Evolutionary conservation across 2,329 filamentous ascomycete genomes (phyloP).

Genomic region (Metarhizium album): DNA sequence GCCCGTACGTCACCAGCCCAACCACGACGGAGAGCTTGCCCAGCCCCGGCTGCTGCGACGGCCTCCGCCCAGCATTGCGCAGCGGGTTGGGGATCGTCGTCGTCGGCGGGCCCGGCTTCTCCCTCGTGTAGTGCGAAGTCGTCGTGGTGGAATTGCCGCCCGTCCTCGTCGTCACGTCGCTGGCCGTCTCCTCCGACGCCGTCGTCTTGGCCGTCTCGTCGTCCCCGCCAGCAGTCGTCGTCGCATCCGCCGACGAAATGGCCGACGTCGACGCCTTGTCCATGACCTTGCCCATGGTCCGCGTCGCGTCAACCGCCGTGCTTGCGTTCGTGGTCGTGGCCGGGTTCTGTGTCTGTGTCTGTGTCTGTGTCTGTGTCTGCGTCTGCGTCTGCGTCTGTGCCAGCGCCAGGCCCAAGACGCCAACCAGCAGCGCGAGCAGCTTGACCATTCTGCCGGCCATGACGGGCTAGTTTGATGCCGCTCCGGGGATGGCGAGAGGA

Average conservation of each 20-base stretch:
- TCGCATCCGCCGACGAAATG: not conserved
- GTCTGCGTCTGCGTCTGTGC: conserved; percentile 1
- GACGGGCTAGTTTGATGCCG: not conserved
- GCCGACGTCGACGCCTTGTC: not conserved
- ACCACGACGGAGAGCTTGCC: conserved; percentile 6
- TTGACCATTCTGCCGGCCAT: conserved; percentile 3
- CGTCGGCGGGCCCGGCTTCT: not conserved
- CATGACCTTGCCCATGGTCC: not conserved
- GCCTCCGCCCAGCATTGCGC: conserved; percentile 3
- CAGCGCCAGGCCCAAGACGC: not conserved
- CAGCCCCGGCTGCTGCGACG: conserved; percentile 6
- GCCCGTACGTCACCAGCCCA: conserved; percentile 5
- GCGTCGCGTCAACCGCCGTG: not conserved
- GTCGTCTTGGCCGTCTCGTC: not conserved
- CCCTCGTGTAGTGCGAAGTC: not conserved
- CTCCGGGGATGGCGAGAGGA: not conserved
- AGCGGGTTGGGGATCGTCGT: not conserved
- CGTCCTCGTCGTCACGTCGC: not conserved
- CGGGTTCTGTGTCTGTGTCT: too few relatives aligned
- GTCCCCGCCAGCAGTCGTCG: not conserved
- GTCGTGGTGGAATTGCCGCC: not conserved
- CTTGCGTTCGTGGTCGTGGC: too few relatives aligned
- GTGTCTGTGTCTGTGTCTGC: not conserved
- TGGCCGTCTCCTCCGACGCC: not conserved
- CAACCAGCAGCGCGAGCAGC: conserved; percentile 1